Conservation (phyloP, 345 rosid species). For the Aquilaria yunnanensis region DNA sequence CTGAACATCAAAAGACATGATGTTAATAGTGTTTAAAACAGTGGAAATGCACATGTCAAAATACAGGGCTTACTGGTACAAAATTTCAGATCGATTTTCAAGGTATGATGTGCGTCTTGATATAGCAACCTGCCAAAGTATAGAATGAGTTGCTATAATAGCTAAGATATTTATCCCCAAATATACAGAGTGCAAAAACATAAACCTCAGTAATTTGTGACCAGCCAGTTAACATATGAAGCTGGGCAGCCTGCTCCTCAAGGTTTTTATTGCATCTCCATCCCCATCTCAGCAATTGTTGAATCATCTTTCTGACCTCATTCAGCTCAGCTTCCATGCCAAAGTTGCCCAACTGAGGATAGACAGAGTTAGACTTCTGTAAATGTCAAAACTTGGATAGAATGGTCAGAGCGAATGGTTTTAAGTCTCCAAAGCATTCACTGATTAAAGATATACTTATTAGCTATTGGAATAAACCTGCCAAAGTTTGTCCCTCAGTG, state of each 20-base stretch:
- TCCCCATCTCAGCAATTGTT: conserved; percentile 86
- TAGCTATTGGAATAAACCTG: conserved; percentile 47
- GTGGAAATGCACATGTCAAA: conserved; percentile 8
- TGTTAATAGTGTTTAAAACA: conserved; percentile 18
- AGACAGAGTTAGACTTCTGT: conserved; percentile 63
- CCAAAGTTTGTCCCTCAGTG: conserved; percentile 76
- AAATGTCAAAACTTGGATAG: not conserved
- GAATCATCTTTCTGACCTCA: conserved; percentile 75
- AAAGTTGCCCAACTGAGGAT: conserved; percentile 54
- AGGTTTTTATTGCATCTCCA: conserved; percentile 94
- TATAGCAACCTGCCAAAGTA: conserved; percentile 54
- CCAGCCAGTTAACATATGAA: conserved; percentile 97
- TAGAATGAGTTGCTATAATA: not conserved
- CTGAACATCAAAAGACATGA: conserved; percentile 37
- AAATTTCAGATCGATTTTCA: conserved; percentile 69
- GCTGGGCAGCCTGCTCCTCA: conserved; percentile 98
- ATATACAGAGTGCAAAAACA: conserved; percentile 10
- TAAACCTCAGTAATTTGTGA: conserved; percentile 87
- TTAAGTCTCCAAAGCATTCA: no score
- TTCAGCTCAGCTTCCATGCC: conserved; percentile 68
- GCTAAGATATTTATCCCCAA: not conserved
- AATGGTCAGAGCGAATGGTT: no score
- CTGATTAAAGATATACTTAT: not conserved
- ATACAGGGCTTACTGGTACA: conserved; percentile 60
- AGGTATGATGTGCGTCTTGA: conserved; percentile 70